Evolutionary conservation across 257 asterid species (phyloP).

Genomic region (Solanum chiquidenum): DNA sequence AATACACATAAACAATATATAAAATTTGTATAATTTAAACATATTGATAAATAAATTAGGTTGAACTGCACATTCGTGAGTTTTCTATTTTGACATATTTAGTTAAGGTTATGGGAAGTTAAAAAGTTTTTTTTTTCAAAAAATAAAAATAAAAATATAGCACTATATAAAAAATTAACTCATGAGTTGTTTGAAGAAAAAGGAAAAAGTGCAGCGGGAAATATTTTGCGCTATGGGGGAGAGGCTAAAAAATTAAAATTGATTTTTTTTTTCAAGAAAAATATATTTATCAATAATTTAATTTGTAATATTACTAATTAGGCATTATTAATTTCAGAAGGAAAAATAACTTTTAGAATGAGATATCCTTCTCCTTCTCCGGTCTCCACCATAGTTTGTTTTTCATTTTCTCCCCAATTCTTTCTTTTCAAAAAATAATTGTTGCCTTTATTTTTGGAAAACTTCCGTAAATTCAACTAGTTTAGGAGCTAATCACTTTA

Average conservation of each 20-base stretch:
- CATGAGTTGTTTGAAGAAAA: background rate
- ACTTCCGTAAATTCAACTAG: too few species aligned
- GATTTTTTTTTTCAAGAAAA: background rate
- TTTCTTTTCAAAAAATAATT: background rate
- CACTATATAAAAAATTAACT: background rate
- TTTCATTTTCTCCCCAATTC: background rate
- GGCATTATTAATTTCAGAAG: background rate
- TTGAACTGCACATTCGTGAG: background rate
- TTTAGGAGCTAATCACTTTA: background rate
- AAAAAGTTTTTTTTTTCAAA: too few species aligned
- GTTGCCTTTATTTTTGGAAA: background rate
- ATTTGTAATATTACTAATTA: background rate
- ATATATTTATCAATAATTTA: background rate
- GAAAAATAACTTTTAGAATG: background rate
- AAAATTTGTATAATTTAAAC: too few species aligned
- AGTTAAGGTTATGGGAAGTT: background rate
- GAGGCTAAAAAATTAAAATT: background rate
- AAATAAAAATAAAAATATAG: background rate
- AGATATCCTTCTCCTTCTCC: background rate
- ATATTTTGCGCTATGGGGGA: background rate
- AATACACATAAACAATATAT: background rate
- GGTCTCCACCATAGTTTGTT: background rate
- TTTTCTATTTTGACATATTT: background rate
- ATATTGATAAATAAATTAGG: too few species aligned
- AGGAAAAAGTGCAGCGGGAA: background rate